phyloP scores from a whole-genome alignment of 2,329 filamentous ascomycete genomes.

The Annulohypoxylon truncatum region DNA sequence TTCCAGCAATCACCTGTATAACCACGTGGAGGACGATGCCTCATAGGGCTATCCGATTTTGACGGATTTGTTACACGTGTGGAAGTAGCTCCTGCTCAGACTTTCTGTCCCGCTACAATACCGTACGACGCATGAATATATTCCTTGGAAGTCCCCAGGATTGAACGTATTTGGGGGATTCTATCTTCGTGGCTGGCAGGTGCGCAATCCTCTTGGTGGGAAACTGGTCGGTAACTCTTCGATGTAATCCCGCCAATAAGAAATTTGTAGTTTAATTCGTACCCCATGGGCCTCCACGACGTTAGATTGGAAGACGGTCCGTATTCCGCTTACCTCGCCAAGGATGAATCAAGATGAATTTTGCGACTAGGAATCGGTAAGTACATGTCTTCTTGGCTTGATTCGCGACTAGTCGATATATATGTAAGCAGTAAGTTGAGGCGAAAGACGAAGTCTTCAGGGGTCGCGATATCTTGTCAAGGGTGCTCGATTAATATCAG shows the following conservation, averaged over 20 bases:
- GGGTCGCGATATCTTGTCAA: neutral
- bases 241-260: neutral
- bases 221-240: neutral
- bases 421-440: constrained; percentile 7
- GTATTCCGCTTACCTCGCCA: constrained; percentile 17
- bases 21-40: constrained; percentile 8
- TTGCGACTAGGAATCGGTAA: neutral
- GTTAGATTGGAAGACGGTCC: neutral
- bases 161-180: neutral
- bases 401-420: constrained; percentile 6
- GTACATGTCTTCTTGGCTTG: constrained; percentile 8
- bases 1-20: constrained; percentile 8
- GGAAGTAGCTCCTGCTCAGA: neutral
- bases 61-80: neutral
- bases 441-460: constrained; percentile 2
- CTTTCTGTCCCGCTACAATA: neutral
- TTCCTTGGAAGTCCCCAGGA: neutral
- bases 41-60: neutral
- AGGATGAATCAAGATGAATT: constrained; percentile 1
- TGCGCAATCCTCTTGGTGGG: neutral
- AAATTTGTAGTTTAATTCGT: neutral
- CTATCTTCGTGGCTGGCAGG: constrained; percentile 9
- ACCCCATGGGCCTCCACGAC: neutral
- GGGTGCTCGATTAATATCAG: constrained; percentile 21
- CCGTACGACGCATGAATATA: neutral